phyloP scores from a whole-genome alignment of 805 yeast genomes.

The Candida boleticola region DNA sequence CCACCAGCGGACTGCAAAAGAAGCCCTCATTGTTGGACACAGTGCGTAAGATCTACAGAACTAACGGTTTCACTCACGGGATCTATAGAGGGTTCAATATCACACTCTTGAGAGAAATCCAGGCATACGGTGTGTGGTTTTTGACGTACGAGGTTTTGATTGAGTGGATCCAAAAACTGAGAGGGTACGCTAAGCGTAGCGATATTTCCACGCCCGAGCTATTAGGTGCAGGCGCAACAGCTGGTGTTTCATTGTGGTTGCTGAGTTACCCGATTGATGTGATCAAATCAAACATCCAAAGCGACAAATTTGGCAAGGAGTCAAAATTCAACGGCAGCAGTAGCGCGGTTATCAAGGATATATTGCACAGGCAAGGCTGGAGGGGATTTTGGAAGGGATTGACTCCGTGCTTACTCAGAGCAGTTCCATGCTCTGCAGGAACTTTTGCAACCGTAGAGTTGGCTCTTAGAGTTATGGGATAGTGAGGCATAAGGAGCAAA shows the following conservation, averaged over 20 bases:
- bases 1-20: conserved; percentile 11
- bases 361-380: conserved; percentile 42
- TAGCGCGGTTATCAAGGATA: conserved; percentile 34
- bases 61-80: conserved; percentile 47
- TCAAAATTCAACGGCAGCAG: conserved; percentile 44
- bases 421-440: conserved; percentile 68
- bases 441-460: conserved; percentile 76
- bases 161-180: conserved; percentile 29
- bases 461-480: conserved; percentile 57
- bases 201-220: conserved; percentile 56
- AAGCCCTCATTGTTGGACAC: conserved; percentile 29
- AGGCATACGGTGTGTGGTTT: conserved; percentile 77
- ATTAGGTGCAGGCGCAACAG: conserved; percentile 56
- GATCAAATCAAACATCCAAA: conserved; percentile 49
- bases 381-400: conserved; percentile 64
- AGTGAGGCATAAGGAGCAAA: too few species aligned
- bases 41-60: conserved; percentile 38
- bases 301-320: conserved; percentile 47
- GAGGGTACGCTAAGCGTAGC: conserved; percentile 39
- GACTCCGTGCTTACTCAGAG: conserved; percentile 57
- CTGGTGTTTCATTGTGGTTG: conserved; percentile 69
- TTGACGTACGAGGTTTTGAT: conserved; percentile 60
- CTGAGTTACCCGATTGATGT: conserved; percentile 54
- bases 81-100: conserved; percentile 54
- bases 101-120: conserved; percentile 59